A percentile compares a stretch with the other conserved stretches of the same genome.
These are phyloP conservation scores for Onygenales sp. DNA, from an alignment of 2,329 filamentous ascomycete genomes.

Conservation along the genomic window DNA sequence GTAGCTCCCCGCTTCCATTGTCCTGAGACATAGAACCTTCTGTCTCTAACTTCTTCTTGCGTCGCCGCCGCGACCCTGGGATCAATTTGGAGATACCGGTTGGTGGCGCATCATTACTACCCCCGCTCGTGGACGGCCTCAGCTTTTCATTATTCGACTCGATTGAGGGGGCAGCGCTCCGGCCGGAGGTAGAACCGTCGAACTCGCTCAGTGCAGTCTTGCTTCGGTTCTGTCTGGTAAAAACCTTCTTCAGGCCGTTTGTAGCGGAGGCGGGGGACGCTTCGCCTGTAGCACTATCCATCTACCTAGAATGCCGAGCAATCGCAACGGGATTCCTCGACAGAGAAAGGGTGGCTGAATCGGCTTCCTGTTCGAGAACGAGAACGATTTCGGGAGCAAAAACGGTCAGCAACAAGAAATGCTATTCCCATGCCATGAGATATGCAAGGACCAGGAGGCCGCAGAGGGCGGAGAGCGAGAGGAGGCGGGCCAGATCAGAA, in stretches of 20 bases:
- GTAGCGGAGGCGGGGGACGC: slow-evolving; percentile 18
- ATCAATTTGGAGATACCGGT: slow-evolving; percentile 46
- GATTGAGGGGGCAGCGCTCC: slow-evolving; percentile 28
- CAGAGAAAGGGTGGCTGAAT: not conserved
- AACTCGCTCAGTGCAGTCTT: slow-evolving; percentile 26
- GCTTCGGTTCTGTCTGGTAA: slow-evolving; percentile 26
- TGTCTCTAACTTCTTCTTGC: slow-evolving; percentile 33
- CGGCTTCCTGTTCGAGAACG: not conserved
- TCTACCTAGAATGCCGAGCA: slow-evolving; percentile 7
- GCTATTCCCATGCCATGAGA: not conserved
- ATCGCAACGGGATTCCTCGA: not conserved
- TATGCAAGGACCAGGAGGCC: not conserved
- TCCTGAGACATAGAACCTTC: slow-evolving; percentile 15
- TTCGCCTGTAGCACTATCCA: slow-evolving; percentile 25
- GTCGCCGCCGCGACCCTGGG: slow-evolving; percentile 24
- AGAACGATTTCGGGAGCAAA: not conserved
- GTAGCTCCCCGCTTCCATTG: slow-evolving; percentile 4
- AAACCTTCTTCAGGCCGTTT: slow-evolving; percentile 28
- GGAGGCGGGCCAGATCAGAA: not conserved
- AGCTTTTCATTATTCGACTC: slow-evolving; percentile 29
- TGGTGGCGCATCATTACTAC: slow-evolving; percentile 25
- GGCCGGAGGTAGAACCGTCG: slow-evolving; percentile 16
- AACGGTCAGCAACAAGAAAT: not conserved
- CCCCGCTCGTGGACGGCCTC: slow-evolving; percentile 30
- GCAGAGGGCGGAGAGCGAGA: not conserved